Evolutionary conservation across 495 filamentous ascomycete genomes (phyloP).

Genomic region (Bacidia gigantensis): DNA sequence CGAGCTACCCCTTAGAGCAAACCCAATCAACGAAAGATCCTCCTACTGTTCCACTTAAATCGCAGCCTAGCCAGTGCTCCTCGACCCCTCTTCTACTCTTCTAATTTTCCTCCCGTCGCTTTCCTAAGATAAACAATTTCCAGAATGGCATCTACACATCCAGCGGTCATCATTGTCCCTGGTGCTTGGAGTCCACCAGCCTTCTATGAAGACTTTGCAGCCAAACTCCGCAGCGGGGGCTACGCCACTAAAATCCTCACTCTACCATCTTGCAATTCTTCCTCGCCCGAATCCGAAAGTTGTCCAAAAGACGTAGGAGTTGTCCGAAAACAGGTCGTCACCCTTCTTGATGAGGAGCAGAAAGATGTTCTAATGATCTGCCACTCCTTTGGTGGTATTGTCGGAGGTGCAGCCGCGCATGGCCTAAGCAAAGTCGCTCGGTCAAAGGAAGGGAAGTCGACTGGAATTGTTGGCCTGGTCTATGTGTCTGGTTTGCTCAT

Average conservation of each 20-base stretch:
- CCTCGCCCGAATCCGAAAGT: constrained; percentile 26
- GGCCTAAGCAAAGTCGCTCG: constrained; percentile 29
- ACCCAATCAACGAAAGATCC: no score
- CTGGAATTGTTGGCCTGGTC: constrained; percentile 32
- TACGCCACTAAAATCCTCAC: constrained; percentile 24
- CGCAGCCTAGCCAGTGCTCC: no score
- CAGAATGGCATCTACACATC: constrained; percentile 20
- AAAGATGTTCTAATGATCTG: constrained; percentile 34
- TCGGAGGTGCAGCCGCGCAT: constrained; percentile 34
- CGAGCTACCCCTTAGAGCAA: no score
- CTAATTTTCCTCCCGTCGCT: no score
- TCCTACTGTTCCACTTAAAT: no score
- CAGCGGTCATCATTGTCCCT: constrained; percentile 33
- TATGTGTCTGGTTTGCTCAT: constrained; percentile 34
- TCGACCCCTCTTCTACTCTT: no score
- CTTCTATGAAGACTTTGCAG: constrained; percentile 24
- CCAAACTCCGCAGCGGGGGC: constrained; percentile 22
- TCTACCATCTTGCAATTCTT: constrained; percentile 31
- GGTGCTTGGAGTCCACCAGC: constrained; percentile 33
- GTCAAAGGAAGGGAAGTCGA: constrained; percentile 21
- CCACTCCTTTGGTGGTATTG: constrained; percentile 41
- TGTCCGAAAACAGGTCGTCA: constrained; percentile 17
- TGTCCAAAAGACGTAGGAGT: constrained; percentile 23
- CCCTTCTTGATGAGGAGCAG: constrained; percentile 24
- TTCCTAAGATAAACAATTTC: no score